These are phyloP conservation scores for Paraglomus occultum DNA, from an alignment of 192 early-diverging fungal species.

Conservation along the genomic window DNA sequence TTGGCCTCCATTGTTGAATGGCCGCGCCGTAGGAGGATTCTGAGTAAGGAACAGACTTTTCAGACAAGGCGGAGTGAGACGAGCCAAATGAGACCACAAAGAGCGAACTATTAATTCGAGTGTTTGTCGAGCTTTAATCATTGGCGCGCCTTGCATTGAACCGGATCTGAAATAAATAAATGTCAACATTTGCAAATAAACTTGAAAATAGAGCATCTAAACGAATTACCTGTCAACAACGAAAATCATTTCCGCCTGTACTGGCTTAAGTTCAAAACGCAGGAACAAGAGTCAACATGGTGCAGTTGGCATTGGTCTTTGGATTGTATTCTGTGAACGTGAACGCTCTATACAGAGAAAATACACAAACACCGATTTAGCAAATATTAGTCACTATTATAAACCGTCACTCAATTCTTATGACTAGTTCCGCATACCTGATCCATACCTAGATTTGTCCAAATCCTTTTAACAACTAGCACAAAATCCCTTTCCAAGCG, in stretches of 20 bases:
- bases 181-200: no score
- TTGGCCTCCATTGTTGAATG: conserved; percentile 37
- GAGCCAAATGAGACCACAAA: conserved; percentile 49
- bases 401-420: no score
- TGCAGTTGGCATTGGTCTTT: conserved; percentile 28
- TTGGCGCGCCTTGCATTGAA: conserved; percentile 47
- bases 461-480: conserved; percentile 37
- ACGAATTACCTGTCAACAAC: conserved; percentile 43
- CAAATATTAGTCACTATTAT: no score
- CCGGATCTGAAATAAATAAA: conserved; percentile 47
- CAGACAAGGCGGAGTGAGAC: conserved; percentile 35
- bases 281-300: conserved; percentile 46
- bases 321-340: conserved; percentile 41
- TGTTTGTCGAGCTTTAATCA: conserved; percentile 38
- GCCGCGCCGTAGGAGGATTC: conserved; percentile 38
- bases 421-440: no score
- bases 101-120: conserved; percentile 50
- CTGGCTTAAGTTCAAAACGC: conserved; percentile 33
- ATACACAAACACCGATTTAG: no score
- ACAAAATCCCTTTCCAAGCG: conserved; percentile 44
- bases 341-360: conserved; percentile 27
- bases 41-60: conserved; percentile 36
- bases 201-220: no score
- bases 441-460: conserved; percentile 34
- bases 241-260: conserved; percentile 42